These are phyloP conservation scores for Diaporthe aspalathi DNA, from an alignment of 2,329 filamentous ascomycete genomes.

Conservation along the genomic window DNA sequence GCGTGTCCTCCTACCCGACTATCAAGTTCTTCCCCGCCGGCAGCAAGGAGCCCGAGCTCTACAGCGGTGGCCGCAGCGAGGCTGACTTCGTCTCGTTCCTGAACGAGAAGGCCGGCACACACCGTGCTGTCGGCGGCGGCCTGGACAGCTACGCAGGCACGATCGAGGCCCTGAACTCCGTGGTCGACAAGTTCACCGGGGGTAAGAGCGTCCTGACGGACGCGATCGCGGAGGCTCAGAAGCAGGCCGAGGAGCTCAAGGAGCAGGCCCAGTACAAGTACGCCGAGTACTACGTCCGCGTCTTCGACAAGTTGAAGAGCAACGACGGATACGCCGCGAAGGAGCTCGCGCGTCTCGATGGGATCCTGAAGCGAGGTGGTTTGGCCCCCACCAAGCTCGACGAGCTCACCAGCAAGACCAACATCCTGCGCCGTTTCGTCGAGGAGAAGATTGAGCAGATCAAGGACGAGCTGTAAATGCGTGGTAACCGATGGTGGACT, in stretches of 20 bases:
- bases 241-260: slow-evolving; percentile 74
- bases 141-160: slow-evolving; percentile 85
- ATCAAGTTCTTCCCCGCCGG: slow-evolving; percentile 98
- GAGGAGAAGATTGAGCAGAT: slow-evolving; percentile 64
- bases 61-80: slow-evolving; percentile 82
- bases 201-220: slow-evolving; percentile 68
- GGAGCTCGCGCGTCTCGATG: slow-evolving; percentile 83
- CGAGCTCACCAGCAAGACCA: slow-evolving; percentile 86
- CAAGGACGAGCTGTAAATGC: slow-evolving; percentile 78
- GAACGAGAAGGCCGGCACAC: slow-evolving; percentile 89
- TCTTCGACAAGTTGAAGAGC: slow-evolving; percentile 84
- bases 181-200: slow-evolving; percentile 80
- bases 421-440: slow-evolving; percentile 85
- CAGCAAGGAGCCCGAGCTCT: slow-evolving; percentile 76
- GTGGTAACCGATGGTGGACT: slow-evolving; percentile 37
- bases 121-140: slow-evolving; percentile 83
- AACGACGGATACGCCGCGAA: slow-evolving; percentile 85
- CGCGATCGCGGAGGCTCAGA: slow-evolving; percentile 77
- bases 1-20: slow-evolving; percentile 89
- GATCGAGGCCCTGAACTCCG: slow-evolving; percentile 78
- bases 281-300: slow-evolving; percentile 92
- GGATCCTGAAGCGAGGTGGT: slow-evolving; percentile 86
- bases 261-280: slow-evolving; percentile 77
- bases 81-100: slow-evolving; percentile 81
- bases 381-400: slow-evolving; percentile 88